Conservation (phyloP, 768 basidiomycete species). For the Paxillus ammoniavirescens region DNA sequence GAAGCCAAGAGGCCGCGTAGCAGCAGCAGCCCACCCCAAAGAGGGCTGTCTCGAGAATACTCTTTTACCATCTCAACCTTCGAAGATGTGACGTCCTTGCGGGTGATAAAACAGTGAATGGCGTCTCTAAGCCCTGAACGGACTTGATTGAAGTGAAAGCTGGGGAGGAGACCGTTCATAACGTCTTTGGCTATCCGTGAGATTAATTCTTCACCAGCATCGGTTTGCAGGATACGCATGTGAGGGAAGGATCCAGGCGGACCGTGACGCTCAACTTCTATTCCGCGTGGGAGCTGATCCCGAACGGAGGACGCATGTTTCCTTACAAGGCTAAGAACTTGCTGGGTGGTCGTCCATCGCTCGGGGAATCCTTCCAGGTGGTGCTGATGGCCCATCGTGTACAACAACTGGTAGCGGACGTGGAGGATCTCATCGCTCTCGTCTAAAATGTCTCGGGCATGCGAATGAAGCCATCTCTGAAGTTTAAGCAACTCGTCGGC, state of each 20-base stretch:
- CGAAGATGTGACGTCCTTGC: not conserved
- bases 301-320: not conserved
- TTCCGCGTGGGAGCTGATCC: not conserved
- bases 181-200: constrained; percentile 11
- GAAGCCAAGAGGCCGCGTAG: constrained; percentile 44
- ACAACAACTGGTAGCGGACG: constrained; percentile 47
- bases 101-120: constrained; percentile 26
- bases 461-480: constrained; percentile 19
- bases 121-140: constrained; percentile 13
- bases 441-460: constrained; percentile 19
- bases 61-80: constrained; percentile 12
- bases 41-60: constrained; percentile 7
- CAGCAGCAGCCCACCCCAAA: constrained; percentile 40
- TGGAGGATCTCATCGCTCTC: constrained; percentile 40
- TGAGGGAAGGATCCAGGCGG: not conserved
- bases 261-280: not conserved
- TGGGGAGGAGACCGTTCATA: constrained; percentile 15
- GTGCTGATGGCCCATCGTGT: constrained; percentile 39
- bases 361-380: constrained; percentile 40
- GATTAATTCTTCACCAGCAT: not conserved
- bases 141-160: constrained; percentile 16
- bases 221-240: constrained; percentile 1
- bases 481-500: constrained; percentile 17
- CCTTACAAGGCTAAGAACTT: constrained; percentile 32
- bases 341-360: constrained; percentile 43